These are phyloP conservation scores for Amylostereum areolatum DNA, from an alignment of 1,284 basidiomycete genomes.

Conservation along the genomic window DNA sequence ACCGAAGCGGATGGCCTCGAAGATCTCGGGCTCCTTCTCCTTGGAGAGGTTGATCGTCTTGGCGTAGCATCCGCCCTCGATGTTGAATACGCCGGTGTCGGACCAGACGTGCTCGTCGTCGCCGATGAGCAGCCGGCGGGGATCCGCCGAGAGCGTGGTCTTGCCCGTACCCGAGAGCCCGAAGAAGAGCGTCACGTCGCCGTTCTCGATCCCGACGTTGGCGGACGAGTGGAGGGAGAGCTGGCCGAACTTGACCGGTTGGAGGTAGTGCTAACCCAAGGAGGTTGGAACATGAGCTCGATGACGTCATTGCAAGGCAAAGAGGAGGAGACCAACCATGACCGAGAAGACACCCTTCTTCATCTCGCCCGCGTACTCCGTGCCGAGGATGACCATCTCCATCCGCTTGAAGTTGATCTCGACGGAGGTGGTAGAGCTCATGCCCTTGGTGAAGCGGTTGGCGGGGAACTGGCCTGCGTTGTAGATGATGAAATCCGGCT, in stretches of 20 bases:
- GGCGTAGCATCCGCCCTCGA: slow-evolving; percentile 99
- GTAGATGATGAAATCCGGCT: slow-evolving; percentile 99
- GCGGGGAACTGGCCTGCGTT: slow-evolving; percentile 99
- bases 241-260: slow-evolving; percentile 98
- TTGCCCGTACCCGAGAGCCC: slow-evolving; percentile 98
- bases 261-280: slow-evolving; percentile 80
- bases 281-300: slow-evolving; percentile 11
- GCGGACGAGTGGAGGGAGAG: slow-evolving; percentile 99
- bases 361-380: slow-evolving; percentile 99
- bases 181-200: slow-evolving; percentile 98
- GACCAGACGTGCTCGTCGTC: slow-evolving; percentile 99
- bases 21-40: slow-evolving; percentile 98
- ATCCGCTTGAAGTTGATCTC: slow-evolving; percentile 99
- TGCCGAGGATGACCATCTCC: slow-evolving; percentile 99
- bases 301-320: slow-evolving; percentile 8
- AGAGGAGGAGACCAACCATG: slow-evolving; percentile 56
- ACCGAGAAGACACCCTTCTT: slow-evolving; percentile 99
- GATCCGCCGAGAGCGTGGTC: slow-evolving; percentile 94
- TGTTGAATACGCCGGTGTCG: slow-evolving; percentile 98
- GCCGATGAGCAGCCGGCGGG: slow-evolving; percentile 86
- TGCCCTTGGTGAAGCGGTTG: slow-evolving; percentile 99
- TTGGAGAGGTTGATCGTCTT: slow-evolving; percentile 96
- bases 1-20: slow-evolving; percentile 91
- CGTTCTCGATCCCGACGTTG: slow-evolving; percentile 87
- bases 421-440: slow-evolving; percentile 98